Evolutionary conservation across 1,284 basidiomycete species (phyloP).

Genomic region (Boletus albobrunnescens): DNA sequence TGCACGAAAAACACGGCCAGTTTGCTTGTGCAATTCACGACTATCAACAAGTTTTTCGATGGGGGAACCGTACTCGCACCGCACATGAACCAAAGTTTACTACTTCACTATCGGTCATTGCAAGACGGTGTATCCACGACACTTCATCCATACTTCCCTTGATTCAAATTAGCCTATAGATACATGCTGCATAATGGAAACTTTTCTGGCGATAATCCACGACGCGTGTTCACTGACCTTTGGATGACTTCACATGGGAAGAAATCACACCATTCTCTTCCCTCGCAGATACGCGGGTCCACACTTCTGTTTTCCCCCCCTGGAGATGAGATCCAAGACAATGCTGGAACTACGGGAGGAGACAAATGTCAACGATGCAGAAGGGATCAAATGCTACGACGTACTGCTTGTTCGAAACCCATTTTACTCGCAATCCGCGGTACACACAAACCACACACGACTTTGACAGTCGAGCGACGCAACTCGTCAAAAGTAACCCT

Average conservation of each 20-base stretch:
- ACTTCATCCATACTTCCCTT: slow-evolving; percentile 6
- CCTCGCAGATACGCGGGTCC: slow-evolving; percentile 5
- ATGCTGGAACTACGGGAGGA: slow-evolving; percentile 8
- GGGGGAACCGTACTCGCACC: slow-evolving; percentile 2
- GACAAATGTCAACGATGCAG: background rate
- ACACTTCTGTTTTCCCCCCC: slow-evolving; percentile 4
- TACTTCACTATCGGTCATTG: slow-evolving; percentile 4
- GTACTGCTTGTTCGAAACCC: slow-evolving; percentile 11
- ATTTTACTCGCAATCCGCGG: background rate
- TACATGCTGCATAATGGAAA: slow-evolving; percentile 20
- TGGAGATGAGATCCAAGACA: slow-evolving; percentile 4
- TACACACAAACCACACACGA: slow-evolving; percentile 12
- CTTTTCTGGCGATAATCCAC: background rate
- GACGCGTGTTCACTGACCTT: too few relatives aligned
- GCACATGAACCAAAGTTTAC: slow-evolving; percentile 6
- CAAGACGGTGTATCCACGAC: slow-evolving; percentile 14
- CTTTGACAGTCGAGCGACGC: slow-evolving; percentile 7
- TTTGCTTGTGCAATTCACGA: slow-evolving; percentile 11
- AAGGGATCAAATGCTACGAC: background rate
- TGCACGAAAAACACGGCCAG: slow-evolving; percentile 7
- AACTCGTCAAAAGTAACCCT: slow-evolving; percentile 1
- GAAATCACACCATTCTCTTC: background rate
- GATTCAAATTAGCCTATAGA: slow-evolving; percentile 15
- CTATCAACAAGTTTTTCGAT: slow-evolving; percentile 15
- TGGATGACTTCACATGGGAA: background rate